These are phyloP conservation scores for Escallonia rubra DNA, from an alignment of 129 eudicot genomes.

Conservation along the genomic window DNA sequence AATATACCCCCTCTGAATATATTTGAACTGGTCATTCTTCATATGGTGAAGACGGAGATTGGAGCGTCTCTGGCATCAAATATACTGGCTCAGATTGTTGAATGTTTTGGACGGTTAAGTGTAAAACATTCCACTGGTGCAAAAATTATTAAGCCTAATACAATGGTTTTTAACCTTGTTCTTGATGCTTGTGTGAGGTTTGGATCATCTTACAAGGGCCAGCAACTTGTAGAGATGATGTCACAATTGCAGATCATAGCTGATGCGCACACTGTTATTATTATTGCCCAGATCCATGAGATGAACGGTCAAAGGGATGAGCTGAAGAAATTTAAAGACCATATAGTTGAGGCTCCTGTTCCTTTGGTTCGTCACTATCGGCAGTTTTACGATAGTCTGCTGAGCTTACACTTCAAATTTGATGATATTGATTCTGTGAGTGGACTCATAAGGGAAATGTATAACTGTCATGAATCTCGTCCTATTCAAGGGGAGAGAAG, in stretches of 20 bases:
- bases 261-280: slow-evolving; percentile 60
- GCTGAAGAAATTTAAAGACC: slow-evolving; percentile 55
- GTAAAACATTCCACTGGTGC: slow-evolving; percentile 13
- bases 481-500: slow-evolving; percentile 11
- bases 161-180: slow-evolving; percentile 65
- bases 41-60: slow-evolving; percentile 71
- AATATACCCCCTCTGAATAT: slow-evolving; percentile 40
- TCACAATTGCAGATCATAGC: slow-evolving; percentile 60
- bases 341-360: slow-evolving; percentile 47
- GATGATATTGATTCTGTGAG: slow-evolving; percentile 65
- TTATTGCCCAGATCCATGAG: slow-evolving; percentile 51
- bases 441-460: slow-evolving; percentile 52
- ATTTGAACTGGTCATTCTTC: slow-evolving; percentile 48
- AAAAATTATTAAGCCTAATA: slow-evolving; percentile 45
- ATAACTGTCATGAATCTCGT: slow-evolving; percentile 15
- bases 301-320: slow-evolving; percentile 63
- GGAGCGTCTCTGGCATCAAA: slow-evolving; percentile 77
- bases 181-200: slow-evolving; percentile 70
- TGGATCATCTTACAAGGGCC: slow-evolving; percentile 56
- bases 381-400: slow-evolving; percentile 52
- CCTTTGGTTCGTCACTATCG: slow-evolving; percentile 41
- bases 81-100: slow-evolving; percentile 65
- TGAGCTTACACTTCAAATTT: slow-evolving; percentile 67
- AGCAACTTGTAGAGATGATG: slow-evolving; percentile 70
- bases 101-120: slow-evolving; percentile 25